phyloP scores from a whole-genome alignment of 2,329 filamentous ascomycete species.

The Trichoderma pleuroti region DNA sequence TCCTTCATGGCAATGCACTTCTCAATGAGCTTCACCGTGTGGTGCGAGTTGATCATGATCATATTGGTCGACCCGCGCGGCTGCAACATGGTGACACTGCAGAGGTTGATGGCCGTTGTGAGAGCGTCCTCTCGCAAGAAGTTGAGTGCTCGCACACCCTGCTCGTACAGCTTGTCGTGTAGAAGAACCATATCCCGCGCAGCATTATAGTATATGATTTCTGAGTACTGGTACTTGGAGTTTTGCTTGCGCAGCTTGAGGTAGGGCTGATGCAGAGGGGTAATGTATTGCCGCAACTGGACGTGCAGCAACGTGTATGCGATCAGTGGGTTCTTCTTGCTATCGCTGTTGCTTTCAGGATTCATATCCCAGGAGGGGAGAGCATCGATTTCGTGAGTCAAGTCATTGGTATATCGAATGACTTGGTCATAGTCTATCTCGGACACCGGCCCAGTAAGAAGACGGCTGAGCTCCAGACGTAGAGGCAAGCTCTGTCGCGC shows the following conservation, averaged over 20 bases:
- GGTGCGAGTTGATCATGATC: conserved; percentile 59
- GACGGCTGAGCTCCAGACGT: conserved; percentile 54
- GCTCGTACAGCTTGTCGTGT: conserved; percentile 57
- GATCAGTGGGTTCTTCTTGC: conserved; percentile 53
- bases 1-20: conserved; percentile 60
- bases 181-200: conserved; percentile 60
- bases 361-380: conserved; percentile 53
- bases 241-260: conserved; percentile 57
- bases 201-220: conserved; percentile 61
- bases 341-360: conserved; percentile 32
- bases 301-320: conserved; percentile 59
- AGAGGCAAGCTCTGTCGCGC: conserved; percentile 54
- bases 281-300: conserved; percentile 59
- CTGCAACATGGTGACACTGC: conserved; percentile 59
- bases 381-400: conserved; percentile 58
- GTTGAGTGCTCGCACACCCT: conserved; percentile 56
- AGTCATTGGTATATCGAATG: conserved; percentile 58
- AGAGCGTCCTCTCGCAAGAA: conserved; percentile 59
- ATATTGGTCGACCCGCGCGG: conserved; percentile 56
- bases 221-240: conserved; percentile 60
- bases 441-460: conserved; percentile 52
- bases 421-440: conserved; percentile 60
- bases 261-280: conserved; percentile 59
- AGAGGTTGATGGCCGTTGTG: conserved; percentile 58
- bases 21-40: conserved; percentile 59